Percentiles rank a stretch among this genome's conserved stretches.
Conservation (phyloP, 768 basidiomycete genomes). For the Termitomyces sp. region DNA sequence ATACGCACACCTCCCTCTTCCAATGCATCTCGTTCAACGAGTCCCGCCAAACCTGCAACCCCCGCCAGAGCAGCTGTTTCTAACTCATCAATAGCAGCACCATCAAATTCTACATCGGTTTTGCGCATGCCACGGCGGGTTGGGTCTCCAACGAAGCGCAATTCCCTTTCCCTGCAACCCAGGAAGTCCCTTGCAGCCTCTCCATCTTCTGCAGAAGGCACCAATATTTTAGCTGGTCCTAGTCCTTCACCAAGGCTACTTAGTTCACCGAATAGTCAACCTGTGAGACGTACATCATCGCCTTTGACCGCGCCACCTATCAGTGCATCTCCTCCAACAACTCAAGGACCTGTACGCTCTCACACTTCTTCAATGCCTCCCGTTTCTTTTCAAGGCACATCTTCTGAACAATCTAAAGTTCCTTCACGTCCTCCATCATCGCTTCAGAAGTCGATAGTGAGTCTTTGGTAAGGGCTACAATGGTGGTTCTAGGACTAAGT, state of each 20-base stretch:
- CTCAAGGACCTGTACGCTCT: slow-evolving; percentile 13
- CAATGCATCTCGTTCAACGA: slow-evolving; percentile 53
- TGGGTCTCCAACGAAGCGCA: slow-evolving; percentile 59
- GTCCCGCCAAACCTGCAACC: slow-evolving; percentile 46
- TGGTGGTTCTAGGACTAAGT: background rate
- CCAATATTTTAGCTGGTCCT: slow-evolving; percentile 24
- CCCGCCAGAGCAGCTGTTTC: slow-evolving; percentile 18
- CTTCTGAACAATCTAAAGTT: slow-evolving; percentile 16
- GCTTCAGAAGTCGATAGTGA: slow-evolving; percentile 13
- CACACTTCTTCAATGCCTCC: slow-evolving; percentile 14
- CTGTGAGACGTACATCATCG: slow-evolving; percentile 31
- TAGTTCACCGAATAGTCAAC: slow-evolving; percentile 17
- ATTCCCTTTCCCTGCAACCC: slow-evolving; percentile 41
- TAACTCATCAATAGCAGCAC: slow-evolving; percentile 18
- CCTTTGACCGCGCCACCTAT: slow-evolving; percentile 31
- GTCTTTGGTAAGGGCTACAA: background rate
- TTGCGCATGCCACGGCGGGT: slow-evolving; percentile 20
- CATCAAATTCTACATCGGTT: slow-evolving; percentile 14
- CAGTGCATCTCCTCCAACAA: slow-evolving; percentile 19
- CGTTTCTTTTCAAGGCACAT: slow-evolving; percentile 19
- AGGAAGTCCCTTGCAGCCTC: slow-evolving; percentile 44
- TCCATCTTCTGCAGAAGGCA: slow-evolving; percentile 34
- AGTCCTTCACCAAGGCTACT: slow-evolving; percentile 24
- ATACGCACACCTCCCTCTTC: slow-evolving; percentile 38
- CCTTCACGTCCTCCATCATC: slow-evolving; percentile 26